Evolutionary conservation across 176 grass and related monocot species (phyloP).

Genomic region (Aegilops tauschii): DNA sequence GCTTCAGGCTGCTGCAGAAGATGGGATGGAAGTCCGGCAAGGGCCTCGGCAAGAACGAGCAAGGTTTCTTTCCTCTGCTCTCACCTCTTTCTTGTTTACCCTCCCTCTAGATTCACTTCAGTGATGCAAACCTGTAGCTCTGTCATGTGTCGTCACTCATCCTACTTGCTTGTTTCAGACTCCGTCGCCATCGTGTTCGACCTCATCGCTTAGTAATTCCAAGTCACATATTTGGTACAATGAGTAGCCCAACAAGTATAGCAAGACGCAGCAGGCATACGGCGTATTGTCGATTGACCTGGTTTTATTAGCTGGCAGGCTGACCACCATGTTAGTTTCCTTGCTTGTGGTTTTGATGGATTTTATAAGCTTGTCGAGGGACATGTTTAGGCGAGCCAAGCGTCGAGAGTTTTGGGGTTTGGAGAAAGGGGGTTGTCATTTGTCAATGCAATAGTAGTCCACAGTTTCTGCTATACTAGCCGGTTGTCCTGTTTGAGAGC

Average conservation of each 20-base stretch:
- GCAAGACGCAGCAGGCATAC: no score
- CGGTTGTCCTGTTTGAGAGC: neutral
- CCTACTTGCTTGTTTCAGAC: neutral
- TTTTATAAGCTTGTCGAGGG: neutral
- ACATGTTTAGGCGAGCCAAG: no score
- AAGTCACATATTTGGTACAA: no score
- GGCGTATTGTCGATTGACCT: no score
- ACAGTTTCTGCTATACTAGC: neutral
- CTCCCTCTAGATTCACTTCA: neutral
- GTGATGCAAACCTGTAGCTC: neutral
- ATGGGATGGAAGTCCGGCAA: conserved; percentile 96
- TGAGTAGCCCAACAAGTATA: no score
- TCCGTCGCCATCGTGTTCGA: neutral
- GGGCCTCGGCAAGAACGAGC: conserved; percentile 94
- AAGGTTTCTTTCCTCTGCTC: conserved; percentile 35
- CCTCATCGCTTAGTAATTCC: neutral
- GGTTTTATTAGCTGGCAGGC: no score
- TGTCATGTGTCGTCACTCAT: neutral
- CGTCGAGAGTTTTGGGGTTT: neutral
- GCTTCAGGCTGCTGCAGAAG: conserved; percentile 86
- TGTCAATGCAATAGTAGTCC: neutral
- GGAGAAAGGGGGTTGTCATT: neutral
- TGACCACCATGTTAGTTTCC: neutral
- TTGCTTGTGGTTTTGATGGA: neutral
- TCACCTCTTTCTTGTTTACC: no score